These are phyloP conservation scores for Candida michaelii DNA, from an alignment of 805 yeast species.

Conservation along the genomic window DNA sequence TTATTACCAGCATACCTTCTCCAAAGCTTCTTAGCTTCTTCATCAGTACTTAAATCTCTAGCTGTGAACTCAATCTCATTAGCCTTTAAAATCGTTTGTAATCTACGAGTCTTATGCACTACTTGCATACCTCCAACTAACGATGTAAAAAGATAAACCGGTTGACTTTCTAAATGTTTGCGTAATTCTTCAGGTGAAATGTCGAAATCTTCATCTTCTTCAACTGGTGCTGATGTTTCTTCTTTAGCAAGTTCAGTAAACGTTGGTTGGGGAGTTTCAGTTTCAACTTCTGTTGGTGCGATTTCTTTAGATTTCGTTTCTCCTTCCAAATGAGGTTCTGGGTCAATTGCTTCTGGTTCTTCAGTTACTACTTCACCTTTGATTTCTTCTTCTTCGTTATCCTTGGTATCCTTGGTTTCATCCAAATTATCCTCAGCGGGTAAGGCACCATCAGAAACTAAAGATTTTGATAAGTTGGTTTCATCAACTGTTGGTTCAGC, in stretches of 20 bases:
- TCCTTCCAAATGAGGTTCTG: not conserved
- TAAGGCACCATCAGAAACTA: conserved; percentile 6
- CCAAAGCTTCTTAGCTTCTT: conserved; percentile 83
- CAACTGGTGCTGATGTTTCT: conserved; percentile 2
- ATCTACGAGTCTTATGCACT: conserved; percentile 71
- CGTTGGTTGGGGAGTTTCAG: not conserved
- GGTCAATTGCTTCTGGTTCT: not conserved
- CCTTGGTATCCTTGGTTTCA: conserved; percentile 3
- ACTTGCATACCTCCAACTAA: conserved; percentile 85
- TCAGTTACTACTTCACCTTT: too few species aligned
- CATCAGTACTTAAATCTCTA: conserved; percentile 85
- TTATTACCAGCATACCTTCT: conserved; percentile 70
- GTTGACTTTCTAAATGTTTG: conserved; percentile 46
- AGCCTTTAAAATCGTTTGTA: conserved; percentile 72
- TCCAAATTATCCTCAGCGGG: conserved; percentile 9
- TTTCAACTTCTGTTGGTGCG: conserved; percentile 4
- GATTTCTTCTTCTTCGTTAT: conserved; percentile 14
- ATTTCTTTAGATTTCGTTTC: conserved; percentile 2
- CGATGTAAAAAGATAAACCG: conserved; percentile 79
- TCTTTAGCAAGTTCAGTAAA: not conserved
- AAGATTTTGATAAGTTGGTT: conserved; percentile 6
- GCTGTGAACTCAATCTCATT: conserved; percentile 65
- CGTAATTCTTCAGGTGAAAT: conserved; percentile 44
- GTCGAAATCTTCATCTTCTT: conserved; percentile 31
- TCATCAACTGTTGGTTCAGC: conserved; percentile 10